Evolutionary conservation across 2,329 filamentous ascomycete genomes (phyloP).

Genomic region (Daldinia sp.): DNA sequence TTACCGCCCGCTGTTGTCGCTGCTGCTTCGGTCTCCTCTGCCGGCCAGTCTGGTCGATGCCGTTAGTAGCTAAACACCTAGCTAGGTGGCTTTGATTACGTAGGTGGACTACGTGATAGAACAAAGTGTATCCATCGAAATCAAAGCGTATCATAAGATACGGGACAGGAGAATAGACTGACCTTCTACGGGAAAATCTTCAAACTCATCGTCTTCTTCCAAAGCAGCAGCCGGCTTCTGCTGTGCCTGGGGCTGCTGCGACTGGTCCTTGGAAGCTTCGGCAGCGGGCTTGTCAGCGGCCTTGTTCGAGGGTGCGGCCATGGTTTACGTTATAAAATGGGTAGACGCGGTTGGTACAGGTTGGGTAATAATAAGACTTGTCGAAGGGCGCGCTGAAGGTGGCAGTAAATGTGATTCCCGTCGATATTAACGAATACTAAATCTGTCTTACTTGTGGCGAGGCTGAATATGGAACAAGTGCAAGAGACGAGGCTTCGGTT

Average conservation of each 20-base stretch:
- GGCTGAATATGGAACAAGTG: constrained; percentile 21
- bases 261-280: constrained; percentile 54
- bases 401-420: neutral
- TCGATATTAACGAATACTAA: neutral
- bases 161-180: constrained; percentile 39
- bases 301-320: constrained; percentile 40
- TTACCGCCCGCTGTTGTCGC: constrained; percentile 57
- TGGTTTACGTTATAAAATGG: constrained; percentile 14
- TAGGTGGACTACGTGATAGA: neutral
- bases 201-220: constrained; percentile 98
- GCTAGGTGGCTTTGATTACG: neutral
- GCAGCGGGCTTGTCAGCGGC: constrained; percentile 50
- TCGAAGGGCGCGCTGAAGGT: neutral
- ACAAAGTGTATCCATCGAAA: neutral
- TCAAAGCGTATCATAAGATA: neutral
- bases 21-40: constrained; percentile 85
- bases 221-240: constrained; percentile 73
- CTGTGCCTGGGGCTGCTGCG: constrained; percentile 62
- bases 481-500: constrained; percentile 18
- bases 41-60: constrained; percentile 77
- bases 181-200: constrained; percentile 98
- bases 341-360: neutral
- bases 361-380: neutral
- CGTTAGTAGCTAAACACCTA: constrained; percentile 7
- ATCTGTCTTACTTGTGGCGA: constrained; percentile 9